Percentiles rank a stretch among this genome's conserved stretches.
Conservation (phyloP, 176 grass and related monocot genomes). For the Ampelocalamus luodianensis region DNA sequence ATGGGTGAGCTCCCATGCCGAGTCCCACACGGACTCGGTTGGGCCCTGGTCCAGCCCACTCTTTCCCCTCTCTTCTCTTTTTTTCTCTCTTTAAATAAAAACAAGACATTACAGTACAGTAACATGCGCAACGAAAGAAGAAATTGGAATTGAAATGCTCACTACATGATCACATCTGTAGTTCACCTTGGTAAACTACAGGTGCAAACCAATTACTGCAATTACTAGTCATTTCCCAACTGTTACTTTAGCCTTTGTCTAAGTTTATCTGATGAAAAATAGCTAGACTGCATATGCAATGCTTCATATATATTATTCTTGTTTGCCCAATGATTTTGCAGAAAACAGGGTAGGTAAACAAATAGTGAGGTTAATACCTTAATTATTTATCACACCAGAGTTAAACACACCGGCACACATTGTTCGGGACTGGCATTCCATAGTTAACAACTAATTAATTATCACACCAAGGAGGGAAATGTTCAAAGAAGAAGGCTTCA, state of each 20-base stretch:
- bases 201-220: not conserved
- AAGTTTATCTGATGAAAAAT: not conserved
- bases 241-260: not conserved
- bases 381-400: not conserved
- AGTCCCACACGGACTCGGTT: no score
- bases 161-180: not conserved
- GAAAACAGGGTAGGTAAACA: not conserved
- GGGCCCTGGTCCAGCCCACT: no score
- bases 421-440: not conserved
- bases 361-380: not conserved
- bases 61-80: no score
- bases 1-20: no score
- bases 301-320: not conserved
- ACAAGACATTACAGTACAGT: no score
- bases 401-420: not conserved
- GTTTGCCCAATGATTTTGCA: not conserved
- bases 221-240: not conserved
- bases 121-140: not conserved
- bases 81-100: no score
- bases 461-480: not conserved
- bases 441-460: no score
- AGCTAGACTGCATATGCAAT: not conserved
- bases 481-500: no score
- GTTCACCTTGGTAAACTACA: not conserved
- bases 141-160: not conserved